Conservation (phyloP, 192 early-diverging fungal genomes). For the Rhizophagus prolifer region DNA sequence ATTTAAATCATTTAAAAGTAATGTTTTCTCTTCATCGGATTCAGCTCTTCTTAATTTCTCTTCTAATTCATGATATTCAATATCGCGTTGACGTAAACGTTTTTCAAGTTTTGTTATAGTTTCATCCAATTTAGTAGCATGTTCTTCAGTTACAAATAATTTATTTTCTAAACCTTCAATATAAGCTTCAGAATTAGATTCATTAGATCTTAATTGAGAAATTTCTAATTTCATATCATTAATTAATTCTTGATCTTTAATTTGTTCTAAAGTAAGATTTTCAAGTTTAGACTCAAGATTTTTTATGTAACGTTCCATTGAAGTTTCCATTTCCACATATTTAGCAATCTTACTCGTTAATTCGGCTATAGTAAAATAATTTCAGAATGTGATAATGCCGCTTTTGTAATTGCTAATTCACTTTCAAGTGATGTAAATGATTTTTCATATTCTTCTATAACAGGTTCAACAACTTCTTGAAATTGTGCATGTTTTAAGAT, state of each 20-base stretch:
- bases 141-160: conserved; percentile 7
- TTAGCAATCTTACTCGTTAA: conserved; percentile 44
- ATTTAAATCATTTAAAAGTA: conserved; percentile 3
- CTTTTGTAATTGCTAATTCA: conserved; percentile 55
- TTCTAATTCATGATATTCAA: conserved; percentile 5
- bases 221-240: not conserved
- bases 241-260: conserved; percentile 34
- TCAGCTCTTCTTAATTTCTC: not conserved
- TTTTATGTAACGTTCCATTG: conserved; percentile 43
- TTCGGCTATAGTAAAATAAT: conserved; percentile 44
- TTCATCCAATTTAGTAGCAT: not conserved
- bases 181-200: conserved; percentile 24
- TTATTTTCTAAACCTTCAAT: conserved; percentile 35
- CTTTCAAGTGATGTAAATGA: conserved; percentile 60
- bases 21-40: not conserved
- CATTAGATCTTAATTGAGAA: not conserved
- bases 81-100: conserved; percentile 28
- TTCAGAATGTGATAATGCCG: conserved; percentile 58
- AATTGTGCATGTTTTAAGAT: not conserved
- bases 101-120: conserved; percentile 27
- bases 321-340: conserved; percentile 50
- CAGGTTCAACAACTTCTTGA: conserved; percentile 58
- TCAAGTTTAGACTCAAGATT: conserved; percentile 42
- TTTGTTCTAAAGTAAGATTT: conserved; percentile 29
- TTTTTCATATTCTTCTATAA: conserved; percentile 73